phyloP scores from a whole-genome alignment of 495 filamentous ascomycete genomes.

The Parathielavia appendiculata region DNA sequence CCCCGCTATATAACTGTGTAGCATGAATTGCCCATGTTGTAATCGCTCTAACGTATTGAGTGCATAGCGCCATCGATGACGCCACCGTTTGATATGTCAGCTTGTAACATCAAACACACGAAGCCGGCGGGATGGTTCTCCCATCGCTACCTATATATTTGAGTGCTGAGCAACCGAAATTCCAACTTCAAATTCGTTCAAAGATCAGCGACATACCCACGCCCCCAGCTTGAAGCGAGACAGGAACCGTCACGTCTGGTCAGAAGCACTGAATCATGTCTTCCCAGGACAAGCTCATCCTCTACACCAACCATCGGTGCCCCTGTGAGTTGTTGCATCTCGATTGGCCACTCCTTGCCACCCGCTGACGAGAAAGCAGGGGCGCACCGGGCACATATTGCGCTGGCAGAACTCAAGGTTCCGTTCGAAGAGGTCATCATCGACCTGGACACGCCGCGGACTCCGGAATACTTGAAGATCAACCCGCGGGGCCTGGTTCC shows the following conservation, averaged over 20 bases:
- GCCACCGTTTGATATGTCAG: conserved; percentile 17
- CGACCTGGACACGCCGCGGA: conserved; percentile 65
- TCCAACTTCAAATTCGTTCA: background rate
- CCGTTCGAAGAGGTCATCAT: conserved; percentile 77
- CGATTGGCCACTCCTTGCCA: too few relatives aligned
- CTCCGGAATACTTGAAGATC: conserved; percentile 77
- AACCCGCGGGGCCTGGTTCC: conserved; percentile 86
- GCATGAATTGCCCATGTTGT: too few relatives aligned
- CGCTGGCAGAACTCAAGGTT: conserved; percentile 64
- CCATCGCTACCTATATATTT: too few relatives aligned
- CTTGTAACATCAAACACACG: background rate
- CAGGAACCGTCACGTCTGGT: background rate
- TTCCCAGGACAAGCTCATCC: conserved; percentile 38
- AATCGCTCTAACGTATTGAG: background rate
- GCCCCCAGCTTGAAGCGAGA: too few relatives aligned
- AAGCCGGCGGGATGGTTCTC: background rate
- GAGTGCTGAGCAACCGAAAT: background rate
- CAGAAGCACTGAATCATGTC: conserved; percentile 23
- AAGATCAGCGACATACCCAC: background rate
- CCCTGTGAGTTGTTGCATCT: conserved; percentile 46
- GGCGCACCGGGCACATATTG: conserved; percentile 78
- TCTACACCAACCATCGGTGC: conserved; percentile 74
- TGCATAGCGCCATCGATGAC: conserved; percentile 32
- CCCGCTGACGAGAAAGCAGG: conserved; percentile 24
- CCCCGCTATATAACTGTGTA: too few relatives aligned